Conservation (phyloP, 805 yeast species). For the Candida hungchunana region DNA sequence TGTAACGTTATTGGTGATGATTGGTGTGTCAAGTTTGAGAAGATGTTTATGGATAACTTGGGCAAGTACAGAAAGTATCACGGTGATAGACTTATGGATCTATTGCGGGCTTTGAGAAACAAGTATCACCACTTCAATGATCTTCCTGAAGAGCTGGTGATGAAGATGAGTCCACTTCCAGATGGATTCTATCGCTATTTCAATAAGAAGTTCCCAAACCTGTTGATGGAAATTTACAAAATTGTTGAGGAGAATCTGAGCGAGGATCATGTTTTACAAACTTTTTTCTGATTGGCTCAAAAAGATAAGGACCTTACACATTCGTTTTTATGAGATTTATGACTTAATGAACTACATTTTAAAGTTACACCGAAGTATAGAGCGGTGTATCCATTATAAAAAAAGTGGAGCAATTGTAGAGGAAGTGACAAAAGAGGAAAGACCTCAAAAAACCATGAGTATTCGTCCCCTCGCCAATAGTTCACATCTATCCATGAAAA, state of each 20-base stretch:
- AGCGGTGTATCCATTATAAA: neutral
- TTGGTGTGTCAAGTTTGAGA: constrained; percentile 76
- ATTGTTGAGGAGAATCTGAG: constrained; percentile 52
- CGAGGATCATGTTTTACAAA: constrained; percentile 58
- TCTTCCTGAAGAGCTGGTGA: constrained; percentile 62
- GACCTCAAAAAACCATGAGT: too few species aligned
- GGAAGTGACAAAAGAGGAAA: too few species aligned
- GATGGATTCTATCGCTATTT: constrained; percentile 81
- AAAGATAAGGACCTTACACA: constrained; percentile 1
- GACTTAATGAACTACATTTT: constrained; percentile 11
- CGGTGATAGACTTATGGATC: constrained; percentile 72
- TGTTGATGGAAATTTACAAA: constrained; percentile 70
- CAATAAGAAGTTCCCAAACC: constrained; percentile 66
- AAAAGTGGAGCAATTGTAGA: too few species aligned
- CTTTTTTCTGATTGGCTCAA: constrained; percentile 31
- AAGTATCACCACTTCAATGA: constrained; percentile 95
- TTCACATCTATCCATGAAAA: too few species aligned
- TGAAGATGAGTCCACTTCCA: constrained; percentile 74
- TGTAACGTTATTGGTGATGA: constrained; percentile 53
- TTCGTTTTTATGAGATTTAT: constrained; percentile 8
- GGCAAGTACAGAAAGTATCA: constrained; percentile 91
- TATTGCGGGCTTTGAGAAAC: constrained; percentile 84
- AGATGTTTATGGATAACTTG: constrained; percentile 70
- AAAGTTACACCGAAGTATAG: neutral
- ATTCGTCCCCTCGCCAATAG: too few species aligned